phyloP scores from a whole-genome alignment of 1,284 basidiomycete genomes.

The Sporisorium iseilematis-ciliati region DNA sequence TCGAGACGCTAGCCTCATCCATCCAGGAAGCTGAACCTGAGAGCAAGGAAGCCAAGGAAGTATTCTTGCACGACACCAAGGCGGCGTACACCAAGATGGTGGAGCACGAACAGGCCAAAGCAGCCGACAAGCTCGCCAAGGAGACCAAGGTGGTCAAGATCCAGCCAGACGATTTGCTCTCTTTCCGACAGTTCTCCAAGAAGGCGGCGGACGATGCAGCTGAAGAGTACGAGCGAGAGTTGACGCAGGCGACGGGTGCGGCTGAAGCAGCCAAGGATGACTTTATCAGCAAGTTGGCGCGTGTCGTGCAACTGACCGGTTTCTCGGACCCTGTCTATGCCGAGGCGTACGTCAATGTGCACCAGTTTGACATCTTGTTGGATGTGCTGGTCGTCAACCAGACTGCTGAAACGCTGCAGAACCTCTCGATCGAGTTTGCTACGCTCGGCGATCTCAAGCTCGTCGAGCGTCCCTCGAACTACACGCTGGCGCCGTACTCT shows the following conservation, averaged over 20 bases:
- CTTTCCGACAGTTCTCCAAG: constrained; percentile 94
- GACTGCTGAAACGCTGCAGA: constrained; percentile 92
- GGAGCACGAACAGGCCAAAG: constrained; percentile 76
- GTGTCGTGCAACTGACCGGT: constrained; percentile 95
- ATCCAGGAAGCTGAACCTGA: constrained; percentile 53
- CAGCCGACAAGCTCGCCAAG: constrained; percentile 86
- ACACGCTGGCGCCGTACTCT: constrained; percentile 93
- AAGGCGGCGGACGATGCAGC: constrained; percentile 75
- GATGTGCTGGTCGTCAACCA: constrained; percentile 98
- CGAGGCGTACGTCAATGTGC: constrained; percentile 97
- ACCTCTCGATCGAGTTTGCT: constrained; percentile 96
- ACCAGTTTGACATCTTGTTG: constrained; percentile 93
- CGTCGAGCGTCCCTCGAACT: constrained; percentile 90
- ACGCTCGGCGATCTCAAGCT: constrained; percentile 97
- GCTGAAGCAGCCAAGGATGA: constrained; percentile 84
- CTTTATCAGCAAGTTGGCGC: constrained; percentile 94
- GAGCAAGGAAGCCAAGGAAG: constrained; percentile 79
- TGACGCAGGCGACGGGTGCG: constrained; percentile 89
- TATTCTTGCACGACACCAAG: constrained; percentile 94
- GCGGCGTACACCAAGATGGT: constrained; percentile 95
- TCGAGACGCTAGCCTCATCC: constrained; percentile 82
- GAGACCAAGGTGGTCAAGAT: constrained; percentile 80
- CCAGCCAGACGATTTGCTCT: constrained; percentile 92
- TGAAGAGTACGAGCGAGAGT: constrained; percentile 84
- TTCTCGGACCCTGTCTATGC: constrained; percentile 99